phyloP scores from a whole-genome alignment of 139 green algal genomes.

The Haematococcus lacustris region DNA sequence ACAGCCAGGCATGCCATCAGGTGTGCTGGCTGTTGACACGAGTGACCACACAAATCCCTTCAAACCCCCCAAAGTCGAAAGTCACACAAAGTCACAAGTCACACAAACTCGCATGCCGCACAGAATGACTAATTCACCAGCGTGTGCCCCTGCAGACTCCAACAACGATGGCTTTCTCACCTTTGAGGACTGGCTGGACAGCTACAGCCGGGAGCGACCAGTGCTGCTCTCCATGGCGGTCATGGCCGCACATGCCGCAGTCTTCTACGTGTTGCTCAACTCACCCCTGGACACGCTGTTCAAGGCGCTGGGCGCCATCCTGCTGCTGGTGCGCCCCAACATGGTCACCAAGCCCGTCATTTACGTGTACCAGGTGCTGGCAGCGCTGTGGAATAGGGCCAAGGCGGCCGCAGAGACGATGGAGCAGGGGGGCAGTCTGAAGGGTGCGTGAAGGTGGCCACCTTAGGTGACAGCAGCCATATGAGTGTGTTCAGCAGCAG shows the following conservation, averaged over 20 bases:
- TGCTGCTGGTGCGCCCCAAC: conserved; percentile 8
- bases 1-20: background rate
- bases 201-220: conserved; percentile 11
- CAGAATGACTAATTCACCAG: background rate
- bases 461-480: too few species aligned
- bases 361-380: conserved; percentile 8
- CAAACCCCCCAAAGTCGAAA: too few species aligned
- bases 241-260: conserved; percentile 7
- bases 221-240: conserved; percentile 15
- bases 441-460: too few species aligned
- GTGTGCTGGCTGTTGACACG: background rate
- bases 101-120: too few species aligned
- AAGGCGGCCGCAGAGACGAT: too few species aligned
- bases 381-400: conserved; percentile 3
- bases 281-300: conserved; percentile 9
- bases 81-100: too few species aligned
- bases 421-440: too few species aligned
- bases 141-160: conserved; percentile 6
- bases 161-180: conserved; percentile 15
- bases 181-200: conserved; percentile 15
- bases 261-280: conserved; percentile 11
- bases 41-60: too few species aligned
- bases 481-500: too few species aligned
- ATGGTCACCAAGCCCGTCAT: conserved; percentile 15
- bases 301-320: conserved; percentile 5